These are phyloP conservation scores for Wickerhamomyces sp. DNA, from an alignment of 1,139 yeast genomes.

Conservation along the genomic window DNA sequence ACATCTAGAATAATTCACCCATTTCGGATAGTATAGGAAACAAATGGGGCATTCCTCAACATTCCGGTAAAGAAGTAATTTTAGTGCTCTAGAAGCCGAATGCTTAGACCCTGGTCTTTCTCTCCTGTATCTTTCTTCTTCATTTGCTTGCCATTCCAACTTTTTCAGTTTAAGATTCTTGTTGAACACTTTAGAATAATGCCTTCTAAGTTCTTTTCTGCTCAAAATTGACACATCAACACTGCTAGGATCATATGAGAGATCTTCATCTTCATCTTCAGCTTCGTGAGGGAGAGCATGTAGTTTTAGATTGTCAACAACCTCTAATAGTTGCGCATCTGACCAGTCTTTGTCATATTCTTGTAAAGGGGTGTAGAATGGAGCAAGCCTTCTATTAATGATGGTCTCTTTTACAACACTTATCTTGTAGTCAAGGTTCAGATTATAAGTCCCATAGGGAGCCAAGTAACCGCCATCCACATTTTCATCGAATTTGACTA, in stretches of 20 bases:
- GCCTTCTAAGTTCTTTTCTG: conserved; percentile 41
- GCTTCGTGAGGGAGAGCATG: conserved; percentile 56
- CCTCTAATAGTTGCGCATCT: conserved; percentile 59
- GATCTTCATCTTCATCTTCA: conserved; percentile 51
- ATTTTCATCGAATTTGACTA: conserved; percentile 54
- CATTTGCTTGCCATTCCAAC: conserved; percentile 48
- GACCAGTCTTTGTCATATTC: conserved; percentile 77
- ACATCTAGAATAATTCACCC: conserved; percentile 80
- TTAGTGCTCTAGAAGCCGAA: conserved; percentile 39
- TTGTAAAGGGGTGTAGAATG: conserved; percentile 86
- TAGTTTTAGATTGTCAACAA: conserved; percentile 49
- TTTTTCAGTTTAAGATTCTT: conserved; percentile 42
- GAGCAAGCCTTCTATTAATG: conserved; percentile 67
- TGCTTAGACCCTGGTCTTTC: conserved; percentile 29
- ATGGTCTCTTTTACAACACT: conserved; percentile 67
- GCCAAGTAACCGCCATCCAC: conserved; percentile 83
- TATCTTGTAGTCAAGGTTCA: conserved; percentile 69
- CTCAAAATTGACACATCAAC: conserved; percentile 39
- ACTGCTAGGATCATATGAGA: conserved; percentile 32
- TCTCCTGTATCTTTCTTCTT: conserved; percentile 44
- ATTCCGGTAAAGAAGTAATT: conserved; percentile 52
- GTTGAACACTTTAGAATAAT: conserved; percentile 52
- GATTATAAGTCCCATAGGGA: conserved; percentile 81
- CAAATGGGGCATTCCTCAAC: conserved; percentile 92
- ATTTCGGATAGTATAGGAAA: conserved; percentile 77